Evolutionary conservation across 2,329 filamentous ascomycete species (phyloP).

Genomic region (Colletotrichum orchidophilum): DNA sequence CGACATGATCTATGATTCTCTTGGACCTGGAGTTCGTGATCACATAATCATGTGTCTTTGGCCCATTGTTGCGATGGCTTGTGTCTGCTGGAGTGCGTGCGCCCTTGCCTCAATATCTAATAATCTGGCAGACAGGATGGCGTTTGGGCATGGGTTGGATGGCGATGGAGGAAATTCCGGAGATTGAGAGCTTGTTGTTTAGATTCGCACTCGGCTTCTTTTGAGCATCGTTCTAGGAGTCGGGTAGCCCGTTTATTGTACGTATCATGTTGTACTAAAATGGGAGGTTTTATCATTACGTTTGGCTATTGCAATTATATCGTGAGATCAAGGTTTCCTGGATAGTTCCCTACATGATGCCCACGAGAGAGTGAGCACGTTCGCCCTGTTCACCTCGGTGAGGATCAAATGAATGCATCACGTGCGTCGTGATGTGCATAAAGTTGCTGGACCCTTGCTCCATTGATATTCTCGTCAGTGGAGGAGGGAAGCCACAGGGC

Average conservation of each 20-base stretch:
- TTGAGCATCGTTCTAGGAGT: constrained; percentile 31
- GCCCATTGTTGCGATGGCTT: constrained; percentile 18
- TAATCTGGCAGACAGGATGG: constrained; percentile 26
- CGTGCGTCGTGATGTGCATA: constrained; percentile 26
- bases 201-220: constrained; percentile 27
- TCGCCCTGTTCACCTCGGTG: constrained; percentile 4
- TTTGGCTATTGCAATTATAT: not conserved
- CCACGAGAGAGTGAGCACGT: not conserved
- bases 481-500: constrained; percentile 26
- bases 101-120: constrained; percentile 28
- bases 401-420: constrained; percentile 6
- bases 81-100: constrained; percentile 14
- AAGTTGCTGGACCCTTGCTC: constrained; percentile 27
- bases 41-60: constrained; percentile 32
- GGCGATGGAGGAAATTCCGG: constrained; percentile 27
- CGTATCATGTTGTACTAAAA: constrained; percentile 32
- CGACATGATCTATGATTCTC: constrained; percentile 35
- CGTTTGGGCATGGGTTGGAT: constrained; percentile 28
- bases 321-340: no score
- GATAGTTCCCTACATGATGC: not conserved
- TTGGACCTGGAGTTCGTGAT: constrained; percentile 35
- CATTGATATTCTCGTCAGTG: constrained; percentile 2
- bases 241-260: constrained; percentile 23
- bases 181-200: constrained; percentile 26
- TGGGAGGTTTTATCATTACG: constrained; percentile 22